Percentiles rank a stretch among this genome's conserved stretches.
These are phyloP conservation scores for Imleria badia DNA, from an alignment of 768 basidiomycete species.

Conservation along the genomic window DNA sequence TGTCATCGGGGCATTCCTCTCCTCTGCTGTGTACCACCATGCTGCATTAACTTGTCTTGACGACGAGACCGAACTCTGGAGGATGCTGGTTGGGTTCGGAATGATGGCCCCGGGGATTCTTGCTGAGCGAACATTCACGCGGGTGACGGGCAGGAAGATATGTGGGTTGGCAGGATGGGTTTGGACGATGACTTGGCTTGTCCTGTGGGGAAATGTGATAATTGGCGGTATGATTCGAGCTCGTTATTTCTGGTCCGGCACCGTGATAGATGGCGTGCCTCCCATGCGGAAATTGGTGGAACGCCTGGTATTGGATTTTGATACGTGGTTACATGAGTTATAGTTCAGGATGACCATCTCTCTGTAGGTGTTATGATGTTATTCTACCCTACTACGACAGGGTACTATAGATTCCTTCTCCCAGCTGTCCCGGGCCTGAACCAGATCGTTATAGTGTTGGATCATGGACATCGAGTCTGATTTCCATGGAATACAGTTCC, in stretches of 20 bases:
- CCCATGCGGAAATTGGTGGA: neutral
- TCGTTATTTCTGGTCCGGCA: neutral
- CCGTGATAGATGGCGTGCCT: neutral
- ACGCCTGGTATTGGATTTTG: neutral
- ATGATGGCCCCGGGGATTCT: neutral
- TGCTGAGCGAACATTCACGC: neutral
- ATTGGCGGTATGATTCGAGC: neutral
- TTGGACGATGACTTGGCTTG: neutral
- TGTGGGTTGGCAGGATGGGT: neutral
- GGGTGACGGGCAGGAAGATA: neutral
- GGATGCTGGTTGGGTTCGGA: neutral
- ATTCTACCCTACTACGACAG: too few relatives aligned
- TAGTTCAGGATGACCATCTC: neutral
- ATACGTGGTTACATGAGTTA: neutral
- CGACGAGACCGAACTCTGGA: neutral
- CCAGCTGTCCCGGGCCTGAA: too few relatives aligned
- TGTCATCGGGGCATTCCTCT: neutral
- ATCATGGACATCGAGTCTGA: too few relatives aligned
- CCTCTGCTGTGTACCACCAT: neutral
- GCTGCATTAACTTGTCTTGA: neutral
- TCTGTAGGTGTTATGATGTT: neutral
- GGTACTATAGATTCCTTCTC: too few relatives aligned
- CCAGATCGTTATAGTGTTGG: too few relatives aligned
- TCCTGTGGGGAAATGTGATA: neutral
- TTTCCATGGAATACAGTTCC: too few relatives aligned